These are phyloP conservation scores for Tephrocybe sp. DNA, from an alignment of 768 basidiomycete genomes.

Conservation along the genomic window DNA sequence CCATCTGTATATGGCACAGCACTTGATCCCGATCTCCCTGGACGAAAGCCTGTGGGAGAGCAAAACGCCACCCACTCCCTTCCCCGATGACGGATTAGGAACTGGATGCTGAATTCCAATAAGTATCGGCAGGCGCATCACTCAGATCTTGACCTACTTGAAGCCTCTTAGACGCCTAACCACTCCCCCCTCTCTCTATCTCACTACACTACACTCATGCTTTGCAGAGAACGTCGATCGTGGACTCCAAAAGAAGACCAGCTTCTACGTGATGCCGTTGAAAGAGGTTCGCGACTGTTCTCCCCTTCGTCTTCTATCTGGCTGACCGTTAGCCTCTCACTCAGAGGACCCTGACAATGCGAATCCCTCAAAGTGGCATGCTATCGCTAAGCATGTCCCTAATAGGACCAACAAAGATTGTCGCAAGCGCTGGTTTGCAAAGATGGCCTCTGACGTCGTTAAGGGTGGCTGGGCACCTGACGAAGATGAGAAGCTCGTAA, in stretches of 20 bases:
- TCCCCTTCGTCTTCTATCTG: slow-evolving; percentile 10
- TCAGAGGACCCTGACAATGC: slow-evolving; percentile 57
- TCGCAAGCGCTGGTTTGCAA: slow-evolving; percentile 63
- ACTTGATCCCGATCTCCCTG: slow-evolving; percentile 24
- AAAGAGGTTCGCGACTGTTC: slow-evolving; percentile 34
- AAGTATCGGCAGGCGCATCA: slow-evolving; percentile 25
- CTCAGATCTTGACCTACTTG: slow-evolving; percentile 17
- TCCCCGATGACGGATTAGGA: slow-evolving; percentile 24
- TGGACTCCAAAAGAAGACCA: slow-evolving; percentile 56
- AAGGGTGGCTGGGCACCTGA: slow-evolving; percentile 65
- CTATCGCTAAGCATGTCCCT: slow-evolving; percentile 61
- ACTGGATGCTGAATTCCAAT: slow-evolving; percentile 14
- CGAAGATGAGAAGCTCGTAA: slow-evolving; percentile 56
- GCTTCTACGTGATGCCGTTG: slow-evolving; percentile 50
- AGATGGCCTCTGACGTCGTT: slow-evolving; percentile 62
- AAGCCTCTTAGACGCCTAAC: slow-evolving; percentile 15
- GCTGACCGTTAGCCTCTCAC: slow-evolving; percentile 11
- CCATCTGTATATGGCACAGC: slow-evolving; percentile 20
- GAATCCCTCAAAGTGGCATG: slow-evolving; percentile 63
- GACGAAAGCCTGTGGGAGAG: slow-evolving; percentile 19
- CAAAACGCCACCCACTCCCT: slow-evolving; percentile 25
- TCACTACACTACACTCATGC: slow-evolving; percentile 25
- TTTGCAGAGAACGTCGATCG: slow-evolving; percentile 49
- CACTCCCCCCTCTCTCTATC: slow-evolving; percentile 17
- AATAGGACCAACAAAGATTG: slow-evolving; percentile 66